Base-by-base conservation (phyloP, 495 filamentous ascomycete species). In the Podospora comata region DNA sequence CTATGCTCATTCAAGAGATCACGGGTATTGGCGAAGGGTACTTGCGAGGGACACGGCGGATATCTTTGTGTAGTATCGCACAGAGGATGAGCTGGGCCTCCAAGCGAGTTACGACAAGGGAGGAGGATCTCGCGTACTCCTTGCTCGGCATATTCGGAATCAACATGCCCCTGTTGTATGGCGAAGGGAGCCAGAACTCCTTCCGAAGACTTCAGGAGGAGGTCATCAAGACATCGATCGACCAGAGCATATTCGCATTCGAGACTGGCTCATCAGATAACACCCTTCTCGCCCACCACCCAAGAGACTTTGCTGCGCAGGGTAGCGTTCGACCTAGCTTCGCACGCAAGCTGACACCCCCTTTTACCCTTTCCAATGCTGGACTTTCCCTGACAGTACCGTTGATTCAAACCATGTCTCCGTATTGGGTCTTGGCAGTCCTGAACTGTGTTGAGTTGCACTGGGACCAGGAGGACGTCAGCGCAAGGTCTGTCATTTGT, bases 81-180 rank as follows among this genome's bases (percentile, higher is more conserved):
- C 28, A 65, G 53, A 66, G 77, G 32, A 75, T 81, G 65, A 71
- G 65, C 15, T 81, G 77, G 79, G 73, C 76, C 5, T 68, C 73
- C 18, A 59, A 34, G 16, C 73, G 79, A 20, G 7, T 69, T 1
- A 79, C 76, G 1, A 78, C 70, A 3, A 56, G 71, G 4, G 48
- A 62, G 0, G 79, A 81, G 65, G 78, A 81, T 66, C 56, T 63
- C 5, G 78, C 78, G 2, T 80, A 80, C 64, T 79, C 73, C 23
- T 71, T 81, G 0, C 59, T 80, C 4, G 79, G 79, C 0, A 68
- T 80, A 0, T 79, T 78, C 60, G 70, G 68, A 13, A 62, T 79
- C 20, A 69, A 71, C 60, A 77, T 80, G 71, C 71, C 77, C 1
- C 68, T 75, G 11, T 44, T 79, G 4, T 81, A 79, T 32, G 78